Evolutionary conservation across 2,329 filamentous ascomycete genomes (phyloP).

Genomic region (Phaeosphaeria sp.): DNA sequence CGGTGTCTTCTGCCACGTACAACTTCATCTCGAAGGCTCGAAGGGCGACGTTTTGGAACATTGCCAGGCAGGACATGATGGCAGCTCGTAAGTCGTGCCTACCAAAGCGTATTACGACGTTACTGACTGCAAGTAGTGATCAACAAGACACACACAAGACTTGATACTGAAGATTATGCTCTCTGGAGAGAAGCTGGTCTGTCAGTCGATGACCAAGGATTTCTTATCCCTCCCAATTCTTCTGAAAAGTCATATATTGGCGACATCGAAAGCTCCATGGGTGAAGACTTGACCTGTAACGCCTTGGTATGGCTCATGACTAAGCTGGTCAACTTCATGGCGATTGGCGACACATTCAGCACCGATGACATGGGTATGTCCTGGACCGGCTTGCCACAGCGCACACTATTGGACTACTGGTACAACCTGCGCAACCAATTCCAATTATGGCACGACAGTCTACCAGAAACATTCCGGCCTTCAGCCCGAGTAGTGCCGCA

Average conservation of each 20-base stretch:
- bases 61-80: slow-evolving; percentile 70
- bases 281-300: slow-evolving; percentile 70
- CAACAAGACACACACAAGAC: slow-evolving; percentile 65
- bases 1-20: slow-evolving; percentile 30
- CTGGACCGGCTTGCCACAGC: slow-evolving; percentile 57
- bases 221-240: slow-evolving; percentile 56
- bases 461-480: slow-evolving; percentile 66
- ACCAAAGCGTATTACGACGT: neutral
- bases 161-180: slow-evolving; percentile 67
- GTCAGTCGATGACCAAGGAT: slow-evolving; percentile 61
- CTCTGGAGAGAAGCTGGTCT: slow-evolving; percentile 71
- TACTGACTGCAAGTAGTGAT: slow-evolving; percentile 53
- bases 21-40: slow-evolving; percentile 60
- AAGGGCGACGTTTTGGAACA: slow-evolving; percentile 71
- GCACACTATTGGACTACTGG: slow-evolving; percentile 61
- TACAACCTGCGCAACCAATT: slow-evolving; percentile 63
- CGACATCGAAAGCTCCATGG: slow-evolving; percentile 59
- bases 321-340: slow-evolving; percentile 71
- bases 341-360: slow-evolving; percentile 59
- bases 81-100: slow-evolving; percentile 60
- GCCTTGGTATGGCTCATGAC: slow-evolving; percentile 70
- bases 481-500: slow-evolving; percentile 57
- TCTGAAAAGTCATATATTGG: slow-evolving; percentile 49
- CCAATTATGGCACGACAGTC: slow-evolving; percentile 64
- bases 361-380: slow-evolving; percentile 45